Percentiles rank a stretch among this genome's conserved stretches.
phyloP scores from a whole-genome alignment of 2,329 filamentous ascomycete genomes.

The Chrysoporthe deuterocubensis region DNA sequence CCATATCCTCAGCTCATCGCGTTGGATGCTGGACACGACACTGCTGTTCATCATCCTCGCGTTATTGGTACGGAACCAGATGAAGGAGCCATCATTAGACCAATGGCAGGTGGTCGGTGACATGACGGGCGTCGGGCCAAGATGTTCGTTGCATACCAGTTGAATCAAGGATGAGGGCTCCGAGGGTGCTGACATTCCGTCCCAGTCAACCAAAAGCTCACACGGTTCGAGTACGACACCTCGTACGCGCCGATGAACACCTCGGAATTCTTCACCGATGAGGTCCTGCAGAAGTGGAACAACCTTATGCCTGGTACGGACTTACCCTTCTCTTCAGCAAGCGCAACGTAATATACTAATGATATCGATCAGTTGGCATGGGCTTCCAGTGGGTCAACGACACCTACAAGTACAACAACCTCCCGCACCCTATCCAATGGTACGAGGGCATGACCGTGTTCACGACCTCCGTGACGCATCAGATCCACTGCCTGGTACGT shows the following conservation, averaged over 20 bases:
- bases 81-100: slow-evolving; percentile 30
- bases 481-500: slow-evolving; percentile 42
- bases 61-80: slow-evolving; percentile 41
- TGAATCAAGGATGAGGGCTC: slow-evolving; percentile 16
- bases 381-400: slow-evolving; percentile 44
- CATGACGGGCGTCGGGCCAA: slow-evolving; percentile 42
- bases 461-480: slow-evolving; percentile 43
- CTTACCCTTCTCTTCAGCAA: background rate
- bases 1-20: slow-evolving; percentile 37
- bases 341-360: slow-evolving; percentile 11
- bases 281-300: slow-evolving; percentile 42
- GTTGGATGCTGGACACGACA: slow-evolving; percentile 45
- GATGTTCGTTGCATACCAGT: slow-evolving; percentile 32
- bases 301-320: slow-evolving; percentile 40
- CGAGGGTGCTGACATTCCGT: background rate
- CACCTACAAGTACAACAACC: slow-evolving; percentile 41
- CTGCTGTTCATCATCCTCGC: slow-evolving; percentile 44
- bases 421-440: slow-evolving; percentile 41
- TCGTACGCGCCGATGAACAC: slow-evolving; percentile 42
- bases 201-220: slow-evolving; percentile 38
- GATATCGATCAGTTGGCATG: slow-evolving; percentile 36
- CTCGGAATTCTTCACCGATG: slow-evolving; percentile 42
- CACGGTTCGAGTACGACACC: slow-evolving; percentile 40
- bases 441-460: slow-evolving; percentile 41
- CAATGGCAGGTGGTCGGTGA: slow-evolving; percentile 42